Base-by-base conservation (phyloP, 2,329 filamentous ascomycete genomes). In the Arachnomyces sp. region DNA sequence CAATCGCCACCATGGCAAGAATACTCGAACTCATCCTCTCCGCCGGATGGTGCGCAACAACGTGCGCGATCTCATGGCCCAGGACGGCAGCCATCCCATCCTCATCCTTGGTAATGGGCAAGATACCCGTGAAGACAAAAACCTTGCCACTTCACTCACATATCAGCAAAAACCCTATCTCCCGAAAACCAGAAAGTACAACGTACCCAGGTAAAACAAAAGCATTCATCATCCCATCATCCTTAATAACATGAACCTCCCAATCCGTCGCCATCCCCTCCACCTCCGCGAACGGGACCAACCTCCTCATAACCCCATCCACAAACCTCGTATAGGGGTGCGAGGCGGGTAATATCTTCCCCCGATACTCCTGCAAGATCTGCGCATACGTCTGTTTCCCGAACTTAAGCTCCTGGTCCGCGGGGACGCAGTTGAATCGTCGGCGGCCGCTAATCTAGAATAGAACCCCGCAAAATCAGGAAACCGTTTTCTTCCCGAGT, bases 51-150 rank as follows among this genome's bases (percentile, higher is more conserved):
- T 72, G 70, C 2, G 74, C 74, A 2, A 77, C 68, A n/a, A 78
- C 76, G 54, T 82, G 78, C 2, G 75, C 75, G 50, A 82, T 80
- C 52, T 82, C 78, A 52, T 82, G 78, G 0, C 74, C 75, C 13
- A 82, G 54, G 0, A 81, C 75, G 1, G 77, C 74, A 5, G 78
- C 78, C 12, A 81, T 59, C 1, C 75, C 75, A 49, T 78, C 70
- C 28, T 80, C 75, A 31, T 69, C 67, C 33, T 62, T 44, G 45
- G 74, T 78, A 16, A 80, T 58, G 3, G 74, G 72, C 11, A 81
- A 51, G 7, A 81, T 78, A 2, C 78, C 78, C 2, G 74, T 74
- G 50, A 78, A 80, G 1, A 82, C 77, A 48, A 82, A 81, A 1
- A 81, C 77, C 49, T 80, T 80, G 4, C 77, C 77, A 3, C 69